Evolutionary conservation across 768 basidiomycete genomes (phyloP).

Genomic region (Pholiota molesta): DNA sequence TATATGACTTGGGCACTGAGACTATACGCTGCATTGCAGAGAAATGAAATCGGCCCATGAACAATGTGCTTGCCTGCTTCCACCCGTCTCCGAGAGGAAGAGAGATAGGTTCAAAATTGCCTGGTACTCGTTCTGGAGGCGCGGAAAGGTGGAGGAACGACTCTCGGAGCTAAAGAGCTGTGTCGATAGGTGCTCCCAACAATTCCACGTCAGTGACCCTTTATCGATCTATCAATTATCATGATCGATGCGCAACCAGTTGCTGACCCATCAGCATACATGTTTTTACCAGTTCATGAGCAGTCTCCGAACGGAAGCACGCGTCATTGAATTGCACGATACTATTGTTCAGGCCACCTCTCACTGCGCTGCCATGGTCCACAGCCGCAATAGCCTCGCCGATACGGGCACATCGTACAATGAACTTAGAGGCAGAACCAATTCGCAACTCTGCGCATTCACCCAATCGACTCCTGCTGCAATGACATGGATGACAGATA

Average conservation of each 20-base stretch:
- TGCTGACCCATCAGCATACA: background rate
- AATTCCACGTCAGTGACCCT: background rate
- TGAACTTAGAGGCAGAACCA: background rate
- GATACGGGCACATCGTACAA: background rate
- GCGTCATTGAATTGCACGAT: background rate
- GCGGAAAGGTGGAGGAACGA: background rate
- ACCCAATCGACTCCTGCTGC: background rate
- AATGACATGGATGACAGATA: background rate
- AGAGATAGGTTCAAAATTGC: slow-evolving; percentile 1
- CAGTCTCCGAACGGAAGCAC: background rate
- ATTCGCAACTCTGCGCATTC: background rate
- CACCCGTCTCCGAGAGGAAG: background rate
- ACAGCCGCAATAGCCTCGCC: no score
- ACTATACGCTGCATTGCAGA: background rate
- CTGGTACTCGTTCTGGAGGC: slow-evolving; percentile 1
- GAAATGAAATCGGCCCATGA: background rate
- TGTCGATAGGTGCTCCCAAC: background rate
- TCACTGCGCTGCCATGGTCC: no score
- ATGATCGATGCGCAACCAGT: no score
- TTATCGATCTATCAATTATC: background rate
- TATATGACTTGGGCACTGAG: no score
- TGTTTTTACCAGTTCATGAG: background rate
- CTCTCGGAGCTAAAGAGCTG: background rate
- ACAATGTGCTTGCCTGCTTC: background rate
- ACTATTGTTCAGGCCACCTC: background rate